Base-by-base conservation (phyloP, 2,329 filamentous ascomycete genomes). In the Venturia nashicola region DNA sequence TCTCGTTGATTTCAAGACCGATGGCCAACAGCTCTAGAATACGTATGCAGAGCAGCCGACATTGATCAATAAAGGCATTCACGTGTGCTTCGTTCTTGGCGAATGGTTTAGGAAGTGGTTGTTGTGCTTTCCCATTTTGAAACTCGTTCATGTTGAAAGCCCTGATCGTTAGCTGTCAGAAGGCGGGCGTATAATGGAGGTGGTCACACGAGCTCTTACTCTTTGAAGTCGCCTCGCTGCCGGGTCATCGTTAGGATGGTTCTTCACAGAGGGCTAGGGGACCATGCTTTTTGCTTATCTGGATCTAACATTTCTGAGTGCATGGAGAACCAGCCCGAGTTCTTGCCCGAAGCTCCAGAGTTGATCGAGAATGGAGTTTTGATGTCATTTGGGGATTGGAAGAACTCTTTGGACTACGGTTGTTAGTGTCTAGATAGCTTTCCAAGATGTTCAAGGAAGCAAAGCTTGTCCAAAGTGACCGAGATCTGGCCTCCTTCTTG, bases 91-190 rank as follows among this genome's bases (percentile, higher is more conserved):
- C 82, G 66, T 89, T 79, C 0, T 79, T 68, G 18, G 76, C 72
- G 2, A 97, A 79, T 8, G 83, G 79, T 1, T 78, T 71, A 0
- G 93, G 91, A 1, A 97, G 79, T 9, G 88, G 87, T 73, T 97
- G 93, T 66, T 88, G 85, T 16, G 88, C 82, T 75, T 86, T 85
- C 68, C 84, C 82, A 67, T 85, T 69, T 65, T 79, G 72, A 72
- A 94, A 96, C 69, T 90, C 85, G 67, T 88, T 90, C 71, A 97
- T 88, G 77, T 97, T 99, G 81, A 97, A 93, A 44, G 88, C 91
- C 78, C 91, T 94, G 68, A 36, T 36, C 1, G n/a, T 34, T n/a
- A 9, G 39, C 4, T 65, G n/a, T 40, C 61, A 44, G 32, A 65
- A 57, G 61, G 23, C n/a, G 59, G 61, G 23, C n/a, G 57, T 27